These are phyloP conservation scores for Fraxinus pennsylvanica DNA, from an alignment of 257 asterid species.

Conservation along the genomic window DNA sequence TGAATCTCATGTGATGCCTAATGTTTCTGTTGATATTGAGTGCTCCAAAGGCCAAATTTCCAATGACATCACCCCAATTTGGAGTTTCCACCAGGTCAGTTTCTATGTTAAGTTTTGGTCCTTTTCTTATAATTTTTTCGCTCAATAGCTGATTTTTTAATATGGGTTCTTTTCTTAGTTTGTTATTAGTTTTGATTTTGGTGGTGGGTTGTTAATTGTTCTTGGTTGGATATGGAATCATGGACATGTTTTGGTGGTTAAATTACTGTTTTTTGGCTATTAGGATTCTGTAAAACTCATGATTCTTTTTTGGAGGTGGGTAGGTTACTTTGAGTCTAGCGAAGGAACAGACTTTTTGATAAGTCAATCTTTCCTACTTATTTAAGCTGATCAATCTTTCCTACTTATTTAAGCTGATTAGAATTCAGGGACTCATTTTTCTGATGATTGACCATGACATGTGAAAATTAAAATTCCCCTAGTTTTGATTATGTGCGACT, in stretches of 20 bases:
- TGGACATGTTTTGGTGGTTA: neutral
- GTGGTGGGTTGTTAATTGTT: neutral
- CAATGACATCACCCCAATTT: slow-evolving; percentile 64
- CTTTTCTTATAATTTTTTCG: neutral
- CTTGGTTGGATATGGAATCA: slow-evolving; percentile 3
- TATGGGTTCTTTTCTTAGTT: slow-evolving; percentile 1
- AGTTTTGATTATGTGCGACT: neutral
- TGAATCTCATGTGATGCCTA: slow-evolving; percentile 56
- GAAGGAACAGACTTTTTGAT: too few species aligned
- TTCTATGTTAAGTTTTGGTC: neutral
- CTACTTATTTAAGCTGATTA: too few species aligned
- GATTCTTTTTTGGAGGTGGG: too few species aligned
- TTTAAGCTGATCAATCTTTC: too few species aligned
- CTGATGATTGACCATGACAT: too few species aligned
- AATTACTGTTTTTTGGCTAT: too few species aligned
- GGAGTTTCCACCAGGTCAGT: slow-evolving; percentile 75
- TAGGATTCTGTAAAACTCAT: too few species aligned
- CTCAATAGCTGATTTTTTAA: neutral
- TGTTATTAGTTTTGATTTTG: too few species aligned
- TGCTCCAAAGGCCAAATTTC: slow-evolving; percentile 45
- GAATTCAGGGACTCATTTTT: too few species aligned
- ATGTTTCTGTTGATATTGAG: slow-evolving; percentile 81
- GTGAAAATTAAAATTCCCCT: too few species aligned
- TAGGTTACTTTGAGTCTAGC: too few species aligned
- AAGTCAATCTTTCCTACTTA: too few species aligned